Base-by-base conservation (phyloP, 75 land plant genomes). In the Cunninghamia lanceolata region DNA sequence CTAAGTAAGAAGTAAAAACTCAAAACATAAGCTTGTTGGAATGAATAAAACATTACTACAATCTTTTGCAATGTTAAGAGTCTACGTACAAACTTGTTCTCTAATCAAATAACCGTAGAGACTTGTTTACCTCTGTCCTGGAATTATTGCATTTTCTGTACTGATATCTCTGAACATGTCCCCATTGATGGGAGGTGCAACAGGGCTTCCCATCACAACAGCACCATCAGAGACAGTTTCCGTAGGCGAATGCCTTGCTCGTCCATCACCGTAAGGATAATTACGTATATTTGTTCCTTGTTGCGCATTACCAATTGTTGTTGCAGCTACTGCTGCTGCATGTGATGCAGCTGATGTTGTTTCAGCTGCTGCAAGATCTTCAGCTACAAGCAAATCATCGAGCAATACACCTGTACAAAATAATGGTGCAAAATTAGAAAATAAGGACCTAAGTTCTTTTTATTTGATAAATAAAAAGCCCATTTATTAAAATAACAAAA, bases 321-420 rank as follows among this genome's bases (percentile, higher is more conserved):
- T 88, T 85, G 99, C 95, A 17, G 97, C 94, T 35, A 90, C 93
- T n/a, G 95, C 95, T 28, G 99, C 99, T 46, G 99, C 99, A 87
- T 92, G 96, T 40, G 95, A 91, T 83, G 99, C 99, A 83, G 97
- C 94, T 84, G 84, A 86, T 40, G 97, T 97, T 79, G 97, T 97
- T 85, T 94, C 99, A 85, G 95, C 99, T 84, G 99, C 99, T 70
- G 97, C 97, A 40, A 93, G 89, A 86, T 98, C 99, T 84, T 97
- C 99, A 81, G 99, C 99, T 79, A 95, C 96, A 84, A 98, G 94
- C 16, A 98, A 84, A 82, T 98, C 99, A 90, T 98, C 99, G 6
- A 98, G 91, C 77, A 98, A 88, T 34, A 93, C 95, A 45, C 99
- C 99, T 98, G 86, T 70, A 75, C 75, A 73, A 73, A 34, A 73